Conservation (phyloP, 345 rosid genomes). For the Corchorus olitorius region DNA sequence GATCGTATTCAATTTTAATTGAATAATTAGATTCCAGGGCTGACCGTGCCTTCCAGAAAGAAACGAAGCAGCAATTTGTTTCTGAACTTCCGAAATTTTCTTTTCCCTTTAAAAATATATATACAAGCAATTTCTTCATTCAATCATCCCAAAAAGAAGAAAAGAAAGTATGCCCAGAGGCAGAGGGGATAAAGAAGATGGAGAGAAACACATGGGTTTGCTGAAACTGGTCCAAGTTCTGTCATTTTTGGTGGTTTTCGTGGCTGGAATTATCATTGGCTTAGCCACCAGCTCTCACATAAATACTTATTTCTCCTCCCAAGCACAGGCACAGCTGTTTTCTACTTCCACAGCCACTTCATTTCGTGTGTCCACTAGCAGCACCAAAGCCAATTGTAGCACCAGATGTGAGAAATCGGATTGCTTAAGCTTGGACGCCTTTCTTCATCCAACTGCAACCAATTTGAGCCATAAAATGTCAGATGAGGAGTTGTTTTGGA, state of each 20-base stretch:
- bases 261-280: slow-evolving; percentile 81
- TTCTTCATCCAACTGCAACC: slow-evolving; percentile 51
- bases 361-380: slow-evolving; percentile 14
- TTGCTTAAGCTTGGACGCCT: slow-evolving; percentile 53
- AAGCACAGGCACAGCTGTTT: slow-evolving; percentile 38
- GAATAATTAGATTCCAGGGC: too few species aligned
- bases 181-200: slow-evolving; percentile 55
- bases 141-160: background rate
- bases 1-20: too few species aligned
- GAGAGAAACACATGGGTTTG: slow-evolving; percentile 55
- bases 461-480: slow-evolving; percentile 59
- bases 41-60: too few species aligned
- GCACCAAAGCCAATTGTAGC: slow-evolving; percentile 30
- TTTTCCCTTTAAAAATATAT: too few species aligned
- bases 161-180: slow-evolving; percentile 19
- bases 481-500: slow-evolving; percentile 77
- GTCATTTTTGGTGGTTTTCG: slow-evolving; percentile 72
- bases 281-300: slow-evolving; percentile 68
- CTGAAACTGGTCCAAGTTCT: slow-evolving; percentile 69
- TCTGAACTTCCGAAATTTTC: too few species aligned
- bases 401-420: slow-evolving; percentile 40
- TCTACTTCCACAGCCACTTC: slow-evolving; percentile 37
- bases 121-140: slow-evolving; percentile 22
- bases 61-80: too few species aligned
- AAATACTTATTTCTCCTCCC: slow-evolving; percentile 58